Percentiles rank a stretch among this genome's conserved stretches.
Evolutionary conservation across 2,329 filamentous ascomycete species (phyloP).

Genomic region (Ceratocystis eucalypticola): DNA sequence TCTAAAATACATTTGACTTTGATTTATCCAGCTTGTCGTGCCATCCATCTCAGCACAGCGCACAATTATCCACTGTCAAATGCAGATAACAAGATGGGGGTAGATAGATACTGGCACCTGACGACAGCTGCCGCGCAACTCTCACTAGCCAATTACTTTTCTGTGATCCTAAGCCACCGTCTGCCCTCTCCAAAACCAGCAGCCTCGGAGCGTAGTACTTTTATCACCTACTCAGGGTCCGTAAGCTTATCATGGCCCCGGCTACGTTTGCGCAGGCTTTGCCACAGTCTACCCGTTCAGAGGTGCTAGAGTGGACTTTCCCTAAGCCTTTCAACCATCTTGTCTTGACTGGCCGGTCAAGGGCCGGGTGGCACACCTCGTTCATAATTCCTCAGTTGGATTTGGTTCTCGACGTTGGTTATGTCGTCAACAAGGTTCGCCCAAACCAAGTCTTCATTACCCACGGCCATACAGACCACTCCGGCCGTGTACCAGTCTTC

Average conservation of each 20-base stretch:
- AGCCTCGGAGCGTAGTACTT: not conserved
- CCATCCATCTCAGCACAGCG: no score
- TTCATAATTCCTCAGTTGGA: conserved; percentile 38
- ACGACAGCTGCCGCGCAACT: not conserved
- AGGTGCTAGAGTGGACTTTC: conserved; percentile 35
- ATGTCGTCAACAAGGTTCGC: conserved; percentile 33
- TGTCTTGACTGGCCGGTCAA: conserved; percentile 34
- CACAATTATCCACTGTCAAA: not conserved
- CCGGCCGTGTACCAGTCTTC: conserved; percentile 32
- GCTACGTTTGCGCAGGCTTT: conserved; percentile 32
- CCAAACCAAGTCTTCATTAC: conserved; percentile 39
- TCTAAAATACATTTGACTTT: no score
- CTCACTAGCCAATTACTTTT: not conserved
- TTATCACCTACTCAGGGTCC: not conserved
- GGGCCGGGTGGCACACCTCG: conserved; percentile 39
- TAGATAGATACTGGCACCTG: not conserved
- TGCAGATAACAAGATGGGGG: not conserved
- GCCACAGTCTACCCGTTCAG: conserved; percentile 31
- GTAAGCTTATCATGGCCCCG: conserved; percentile 12
- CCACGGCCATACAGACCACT: conserved; percentile 37
- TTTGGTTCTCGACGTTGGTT: conserved; percentile 36
- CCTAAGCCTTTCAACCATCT: conserved; percentile 32
- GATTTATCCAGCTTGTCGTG: not conserved
- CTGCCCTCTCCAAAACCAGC: not conserved
- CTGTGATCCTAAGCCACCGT: not conserved